Conservation (phyloP, 78 protist genomes). For the Capsaspora owczarzaki region DNA sequence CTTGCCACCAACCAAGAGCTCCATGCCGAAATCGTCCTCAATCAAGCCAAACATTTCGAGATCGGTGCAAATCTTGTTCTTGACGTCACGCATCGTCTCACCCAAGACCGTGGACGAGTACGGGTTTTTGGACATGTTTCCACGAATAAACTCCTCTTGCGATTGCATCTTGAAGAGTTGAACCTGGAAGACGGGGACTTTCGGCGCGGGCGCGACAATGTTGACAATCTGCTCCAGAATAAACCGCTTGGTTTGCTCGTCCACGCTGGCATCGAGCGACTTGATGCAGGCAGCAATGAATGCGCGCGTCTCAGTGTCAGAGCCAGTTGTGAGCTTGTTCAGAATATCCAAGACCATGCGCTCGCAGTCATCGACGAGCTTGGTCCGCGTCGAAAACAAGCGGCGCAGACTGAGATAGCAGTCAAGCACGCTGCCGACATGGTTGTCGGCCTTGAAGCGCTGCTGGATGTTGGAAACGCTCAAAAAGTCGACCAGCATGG, state of each 20-base stretch:
- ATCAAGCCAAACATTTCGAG: conserved; percentile 56
- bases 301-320: conserved; percentile 27
- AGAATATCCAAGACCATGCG: not conserved
- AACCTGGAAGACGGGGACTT: conserved; percentile 44
- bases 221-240: conserved; percentile 63
- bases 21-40: conserved; percentile 86
- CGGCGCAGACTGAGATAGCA: conserved; percentile 62
- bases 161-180: conserved; percentile 47
- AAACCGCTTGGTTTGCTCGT: conserved; percentile 46
- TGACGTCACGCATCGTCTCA: conserved; percentile 82
- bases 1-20: conserved; percentile 70
- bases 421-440: not conserved
- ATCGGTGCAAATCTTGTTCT: conserved; percentile 68
- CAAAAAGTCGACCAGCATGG: conserved; percentile 28
- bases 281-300: conserved; percentile 49
- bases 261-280: conserved; percentile 18
- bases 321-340: conserved; percentile 5
- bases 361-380: conserved; percentile 52
- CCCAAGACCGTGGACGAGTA: conserved; percentile 41
- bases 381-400: conserved; percentile 60
- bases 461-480: conserved; percentile 21
- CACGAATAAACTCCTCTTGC: conserved; percentile 92
- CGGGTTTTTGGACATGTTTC: conserved; percentile 73
- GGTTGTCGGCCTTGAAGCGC: conserved; percentile 27
- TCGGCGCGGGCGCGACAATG: conserved; percentile 57